phyloP scores from a whole-genome alignment of 2,329 filamentous ascomycete genomes.

The Aspergillus vadensis region DNA sequence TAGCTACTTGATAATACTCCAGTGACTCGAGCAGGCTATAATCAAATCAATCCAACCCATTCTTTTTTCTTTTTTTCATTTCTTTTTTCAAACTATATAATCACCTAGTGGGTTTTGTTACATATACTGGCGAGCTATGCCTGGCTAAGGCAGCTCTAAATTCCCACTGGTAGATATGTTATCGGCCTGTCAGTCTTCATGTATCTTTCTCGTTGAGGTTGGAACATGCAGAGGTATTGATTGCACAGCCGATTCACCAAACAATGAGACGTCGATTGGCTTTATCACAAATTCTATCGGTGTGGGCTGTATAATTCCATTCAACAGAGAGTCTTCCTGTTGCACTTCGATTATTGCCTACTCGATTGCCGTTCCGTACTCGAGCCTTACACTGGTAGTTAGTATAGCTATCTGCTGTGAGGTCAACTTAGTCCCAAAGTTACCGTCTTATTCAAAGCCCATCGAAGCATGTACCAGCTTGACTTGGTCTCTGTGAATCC shows the following conservation, averaged over 20 bases:
- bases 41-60: no score
- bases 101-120: no score
- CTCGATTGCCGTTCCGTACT: conserved; percentile 54
- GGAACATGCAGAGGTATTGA: conserved; percentile 52
- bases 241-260: conserved; percentile 51
- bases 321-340: conserved; percentile 58
- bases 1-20: no score
- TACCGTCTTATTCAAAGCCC: conserved; percentile 35
- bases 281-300: conserved; percentile 55
- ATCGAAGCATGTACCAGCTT: conserved; percentile 38
- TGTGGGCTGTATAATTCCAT: conserved; percentile 52
- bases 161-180: conserved; percentile 44
- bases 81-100: no score
- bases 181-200: conserved; percentile 50
- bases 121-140: no score
- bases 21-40: no score
- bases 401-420: conserved; percentile 49
- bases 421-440: conserved; percentile 35
- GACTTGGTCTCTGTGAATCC: conserved; percentile 36
- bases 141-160: no score
- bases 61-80: no score
- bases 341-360: conserved; percentile 47
- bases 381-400: conserved; percentile 54
- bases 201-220: conserved; percentile 54
- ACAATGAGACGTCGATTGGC: conserved; percentile 52